Conservation (phyloP, 1,139 yeast genomes). For the Sugiyamaella castrensis region DNA sequence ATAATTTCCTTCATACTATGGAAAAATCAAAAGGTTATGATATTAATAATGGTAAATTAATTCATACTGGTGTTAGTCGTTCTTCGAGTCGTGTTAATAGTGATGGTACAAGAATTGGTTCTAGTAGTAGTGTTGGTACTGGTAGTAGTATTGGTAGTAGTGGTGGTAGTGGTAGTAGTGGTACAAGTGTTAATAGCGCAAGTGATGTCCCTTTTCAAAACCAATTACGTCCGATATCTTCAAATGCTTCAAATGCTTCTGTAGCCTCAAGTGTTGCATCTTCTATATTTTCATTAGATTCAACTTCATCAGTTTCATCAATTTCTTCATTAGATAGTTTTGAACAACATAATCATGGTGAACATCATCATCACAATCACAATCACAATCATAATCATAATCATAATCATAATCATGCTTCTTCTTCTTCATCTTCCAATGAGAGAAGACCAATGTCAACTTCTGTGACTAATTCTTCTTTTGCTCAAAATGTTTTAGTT, state of each 20-base stretch:
- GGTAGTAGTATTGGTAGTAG: not conserved
- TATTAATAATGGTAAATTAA: not conserved
- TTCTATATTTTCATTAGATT: conserved; percentile 17
- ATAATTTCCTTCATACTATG: conserved; percentile 48
- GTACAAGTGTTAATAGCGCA: not conserved
- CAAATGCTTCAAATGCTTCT: conserved; percentile 16
- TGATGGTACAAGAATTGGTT: not conserved
- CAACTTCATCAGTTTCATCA: conserved; percentile 21
- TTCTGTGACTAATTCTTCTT: conserved; percentile 20
- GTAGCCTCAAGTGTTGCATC: conserved; percentile 17
- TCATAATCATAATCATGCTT: not conserved
- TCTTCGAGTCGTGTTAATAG: not conserved
- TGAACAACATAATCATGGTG: conserved; percentile 11
- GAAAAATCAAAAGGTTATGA: conserved; percentile 6
- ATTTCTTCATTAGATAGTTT: conserved; percentile 13
- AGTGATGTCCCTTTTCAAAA: conserved; percentile 9
- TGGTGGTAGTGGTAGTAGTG: not conserved
- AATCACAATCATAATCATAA: conserved; percentile 7
- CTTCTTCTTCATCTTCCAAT: conserved; percentile 1
- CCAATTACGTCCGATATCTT: conserved; percentile 13
- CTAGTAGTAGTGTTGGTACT: not conserved
- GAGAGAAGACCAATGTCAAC: conserved; percentile 19
- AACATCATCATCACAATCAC: conserved; percentile 6
- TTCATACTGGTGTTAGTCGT: not conserved
- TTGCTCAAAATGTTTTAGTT: conserved; percentile 25